Evolutionary conservation across 805 yeast genomes (phyloP).

Genomic region (Kodamaea neixiangensis): DNA sequence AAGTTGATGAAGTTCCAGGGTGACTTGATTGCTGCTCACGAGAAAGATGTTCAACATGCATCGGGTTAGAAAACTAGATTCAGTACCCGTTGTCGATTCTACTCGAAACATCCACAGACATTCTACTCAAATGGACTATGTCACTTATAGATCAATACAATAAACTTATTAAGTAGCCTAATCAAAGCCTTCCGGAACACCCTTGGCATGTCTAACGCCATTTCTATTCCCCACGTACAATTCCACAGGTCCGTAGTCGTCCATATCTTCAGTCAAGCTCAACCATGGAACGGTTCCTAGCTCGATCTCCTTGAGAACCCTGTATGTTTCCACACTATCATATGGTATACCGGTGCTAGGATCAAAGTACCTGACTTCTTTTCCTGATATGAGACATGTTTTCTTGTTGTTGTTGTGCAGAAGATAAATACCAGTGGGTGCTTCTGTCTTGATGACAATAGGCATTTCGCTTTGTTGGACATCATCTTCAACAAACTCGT

Average conservation of each 20-base stretch:
- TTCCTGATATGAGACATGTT: constrained; percentile 74
- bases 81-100: too few relatives aligned
- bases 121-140: background rate
- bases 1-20: constrained; percentile 60
- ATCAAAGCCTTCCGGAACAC: constrained; percentile 85
- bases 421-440: constrained; percentile 72
- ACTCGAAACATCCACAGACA: too few relatives aligned
- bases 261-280: constrained; percentile 48
- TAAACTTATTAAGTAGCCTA: background rate
- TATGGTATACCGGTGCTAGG: constrained; percentile 89
- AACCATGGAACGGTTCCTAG: constrained; percentile 56
- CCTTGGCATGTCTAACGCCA: constrained; percentile 74
- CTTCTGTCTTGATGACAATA: constrained; percentile 56
- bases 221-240: constrained; percentile 43
- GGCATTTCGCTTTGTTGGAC: constrained; percentile 44
- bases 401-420: constrained; percentile 64
- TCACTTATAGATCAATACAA: background rate
- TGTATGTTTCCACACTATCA: constrained; percentile 78
- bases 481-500: constrained; percentile 46
- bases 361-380: constrained; percentile 80
- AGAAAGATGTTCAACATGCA: constrained; percentile 61
- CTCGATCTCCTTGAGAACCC: constrained; percentile 52
- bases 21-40: constrained; percentile 63
- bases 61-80: constrained; percentile 18
- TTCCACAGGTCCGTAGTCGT: constrained; percentile 52